phyloP scores from a whole-genome alignment of 169 alveolate species.

The Babesia bovis region DNA sequence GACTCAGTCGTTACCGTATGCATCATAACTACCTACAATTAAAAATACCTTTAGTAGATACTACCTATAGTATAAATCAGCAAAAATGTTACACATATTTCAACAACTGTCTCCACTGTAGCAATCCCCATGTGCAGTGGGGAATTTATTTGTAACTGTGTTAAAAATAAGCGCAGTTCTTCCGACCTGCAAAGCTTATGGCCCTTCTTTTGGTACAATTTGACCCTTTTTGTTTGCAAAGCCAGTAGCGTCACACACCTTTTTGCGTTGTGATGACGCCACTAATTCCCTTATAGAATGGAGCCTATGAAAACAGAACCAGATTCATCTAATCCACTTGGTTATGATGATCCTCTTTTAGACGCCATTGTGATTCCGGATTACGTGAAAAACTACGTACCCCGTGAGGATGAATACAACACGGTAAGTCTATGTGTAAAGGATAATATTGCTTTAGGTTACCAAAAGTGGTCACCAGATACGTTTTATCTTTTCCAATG shows the following conservation, averaged over 20 bases:
- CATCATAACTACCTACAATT: too few relatives aligned
- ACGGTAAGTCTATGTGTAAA: slow-evolving; percentile 28
- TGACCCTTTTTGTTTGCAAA: background rate
- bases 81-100: too few relatives aligned
- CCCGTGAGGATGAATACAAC: slow-evolving; percentile 26
- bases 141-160: background rate
- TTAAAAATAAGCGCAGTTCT: background rate
- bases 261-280: slow-evolving; percentile 3
- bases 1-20: too few relatives aligned
- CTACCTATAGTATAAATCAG: too few relatives aligned
- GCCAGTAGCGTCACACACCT: slow-evolving; percentile 3
- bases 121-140: slow-evolving; percentile 48
- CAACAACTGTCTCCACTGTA: too few relatives aligned
- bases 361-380: slow-evolving; percentile 61
- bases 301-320: slow-evolving; percentile 9
- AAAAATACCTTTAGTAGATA: too few relatives aligned
- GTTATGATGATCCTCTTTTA: slow-evolving; percentile 59
- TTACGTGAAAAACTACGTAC: slow-evolving; percentile 46
- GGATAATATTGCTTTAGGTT: slow-evolving; percentile 25
- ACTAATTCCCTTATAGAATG: slow-evolving; percentile 5
- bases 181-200: background rate
- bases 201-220: background rate
- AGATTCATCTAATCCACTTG: slow-evolving; percentile 29
- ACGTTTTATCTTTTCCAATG: slow-evolving; percentile 70
- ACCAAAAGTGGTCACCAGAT: slow-evolving; percentile 65